Base-by-base conservation (phyloP, 192 early-diverging fungal genomes). In the Coemansia aciculifera region DNA sequence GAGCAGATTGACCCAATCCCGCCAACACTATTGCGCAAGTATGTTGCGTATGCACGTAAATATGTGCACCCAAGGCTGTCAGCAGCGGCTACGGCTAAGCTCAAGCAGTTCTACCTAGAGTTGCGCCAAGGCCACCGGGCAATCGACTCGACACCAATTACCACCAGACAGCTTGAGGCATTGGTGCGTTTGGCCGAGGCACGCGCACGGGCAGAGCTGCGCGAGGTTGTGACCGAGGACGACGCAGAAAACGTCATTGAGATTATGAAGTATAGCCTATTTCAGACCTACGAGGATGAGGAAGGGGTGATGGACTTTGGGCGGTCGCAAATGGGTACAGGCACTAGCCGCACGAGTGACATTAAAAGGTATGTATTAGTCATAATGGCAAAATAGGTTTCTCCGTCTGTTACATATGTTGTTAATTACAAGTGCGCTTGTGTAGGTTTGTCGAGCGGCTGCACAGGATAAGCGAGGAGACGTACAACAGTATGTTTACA, bases 31-130 rank as follows among this genome's bases (percentile, higher is more conserved):
- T 59, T 95, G 38, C 87, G 92, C 63, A 92, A 93, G 67, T 95
- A 94, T 70, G 91, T 95, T 44, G 90, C 93, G 7, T 95, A 93
- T 68, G 93, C 94, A 15, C 85, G 89, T 59, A 91, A 90, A 44
- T 86, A 93, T 57, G 87, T 93, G 34, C 87, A 89, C 24, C 93
- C 93, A 3, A 71, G 71, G n/a, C 68, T 92, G 34, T 87, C 89
- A 4, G 63, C 56, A 5, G 90, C 82, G 31, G 91, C 91, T 2
- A 86, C 83, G 6, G 42, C 57, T 6, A 81, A 75, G 7, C 75
- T 93, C 27, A 90, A 92, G 67, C 73, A 86, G n/a, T 93, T 91
- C 62, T 94, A 93, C 59, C 39, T 92, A 21, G 86, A 86, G 57
- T 83, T 94, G 42, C 81, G 91, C 34, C 69, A 74, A 51, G 85